Base-by-base conservation (phyloP, 2,329 filamentous ascomycete species). In the Alternaria arbusti region DNA sequence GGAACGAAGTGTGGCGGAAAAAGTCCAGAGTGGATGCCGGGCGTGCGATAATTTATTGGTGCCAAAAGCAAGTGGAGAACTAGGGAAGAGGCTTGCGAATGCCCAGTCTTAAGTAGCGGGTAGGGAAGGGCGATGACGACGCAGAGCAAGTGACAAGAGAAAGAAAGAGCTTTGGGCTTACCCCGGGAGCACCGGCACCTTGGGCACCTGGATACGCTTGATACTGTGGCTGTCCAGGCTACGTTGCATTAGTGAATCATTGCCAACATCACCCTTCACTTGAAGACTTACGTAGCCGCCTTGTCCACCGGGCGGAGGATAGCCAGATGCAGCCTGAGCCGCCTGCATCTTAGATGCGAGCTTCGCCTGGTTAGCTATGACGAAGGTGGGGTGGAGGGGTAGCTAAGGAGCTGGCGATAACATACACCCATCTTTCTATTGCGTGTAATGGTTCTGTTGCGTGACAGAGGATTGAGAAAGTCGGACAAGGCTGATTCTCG, bases 151-250 rank as follows among this genome's bases (percentile, higher is more conserved):
- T 71, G 67, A 73, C 59, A 64, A 63, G 65, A 61, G 43, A 52
- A 69, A 67, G 58, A 66, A 69, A 45, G 46, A 72, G 64, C 66
- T 65, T 69, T 73, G 57, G 54, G 68, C 78, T 80, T 78, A 79
- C 78, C 51, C 51, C 74, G 71, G 71, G 72, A 72, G 74, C 71
- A 65, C 74, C 72, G 71, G 78, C 76, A 71, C 82, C 83, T 67
- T 82, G 83, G 74, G 85, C 87, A 66, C 83, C 83, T 70, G 82
- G 83, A 75, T 86, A 88, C 68, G 86, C 83, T 80, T 88, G 86
- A 79, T 88, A 88, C 73, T 83, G 81, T 64, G 78, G 79, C 70
- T 85, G 83, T 55, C 81, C 79, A 68, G 81, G 81, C 82, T 83
- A 57, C 47, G 57, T 59, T 46, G 55, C 62, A 61, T 76, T 72